A percentile compares a stretch with the other conserved stretches of the same genome.
Conservation (phyloP, 257 asterid species). For the Leonotis leonurus region DNA sequence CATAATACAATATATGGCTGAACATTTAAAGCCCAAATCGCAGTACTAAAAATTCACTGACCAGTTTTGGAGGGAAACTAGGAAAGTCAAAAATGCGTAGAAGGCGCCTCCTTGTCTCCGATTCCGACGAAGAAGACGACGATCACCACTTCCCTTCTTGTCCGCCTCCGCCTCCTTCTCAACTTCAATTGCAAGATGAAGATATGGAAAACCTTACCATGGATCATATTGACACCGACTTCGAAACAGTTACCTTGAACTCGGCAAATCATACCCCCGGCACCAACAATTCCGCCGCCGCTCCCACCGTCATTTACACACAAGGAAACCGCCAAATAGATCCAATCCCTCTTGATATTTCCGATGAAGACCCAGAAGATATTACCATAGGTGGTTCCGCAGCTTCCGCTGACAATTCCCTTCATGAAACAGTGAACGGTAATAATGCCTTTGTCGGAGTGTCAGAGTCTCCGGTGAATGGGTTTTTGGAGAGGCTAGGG, state of each 20-base stretch:
- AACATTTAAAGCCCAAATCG: not conserved
- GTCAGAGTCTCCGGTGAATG: constrained; percentile 41
- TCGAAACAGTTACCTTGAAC: constrained; percentile 61
- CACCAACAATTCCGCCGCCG: constrained; percentile 20
- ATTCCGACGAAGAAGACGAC: constrained; percentile 61
- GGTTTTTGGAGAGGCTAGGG: constrained; percentile 49
- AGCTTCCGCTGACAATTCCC: not conserved
- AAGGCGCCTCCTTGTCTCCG: constrained; percentile 59
- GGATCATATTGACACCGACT: constrained; percentile 39
- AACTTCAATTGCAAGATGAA: constrained; percentile 21
- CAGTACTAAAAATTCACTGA: not conserved
- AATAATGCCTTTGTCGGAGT: constrained; percentile 2
- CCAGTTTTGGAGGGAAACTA: constrained; percentile 41
- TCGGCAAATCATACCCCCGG: constrained; percentile 40
- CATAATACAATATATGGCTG: not conserved
- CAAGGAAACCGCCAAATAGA: constrained; percentile 11
- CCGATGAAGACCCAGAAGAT: constrained; percentile 38
- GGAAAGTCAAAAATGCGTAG: constrained; percentile 31
- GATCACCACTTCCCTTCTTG: constrained; percentile 15
- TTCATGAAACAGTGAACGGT: not conserved
- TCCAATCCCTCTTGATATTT: constrained; percentile 42
- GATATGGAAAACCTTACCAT: constrained; percentile 25
- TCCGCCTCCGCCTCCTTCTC: constrained; percentile 19
- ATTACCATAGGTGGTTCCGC: not conserved
- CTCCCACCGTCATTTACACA: not conserved